Evolutionary conservation across 352 stramenopile species (phyloP).

Genomic region (Pythium periplocum): DNA sequence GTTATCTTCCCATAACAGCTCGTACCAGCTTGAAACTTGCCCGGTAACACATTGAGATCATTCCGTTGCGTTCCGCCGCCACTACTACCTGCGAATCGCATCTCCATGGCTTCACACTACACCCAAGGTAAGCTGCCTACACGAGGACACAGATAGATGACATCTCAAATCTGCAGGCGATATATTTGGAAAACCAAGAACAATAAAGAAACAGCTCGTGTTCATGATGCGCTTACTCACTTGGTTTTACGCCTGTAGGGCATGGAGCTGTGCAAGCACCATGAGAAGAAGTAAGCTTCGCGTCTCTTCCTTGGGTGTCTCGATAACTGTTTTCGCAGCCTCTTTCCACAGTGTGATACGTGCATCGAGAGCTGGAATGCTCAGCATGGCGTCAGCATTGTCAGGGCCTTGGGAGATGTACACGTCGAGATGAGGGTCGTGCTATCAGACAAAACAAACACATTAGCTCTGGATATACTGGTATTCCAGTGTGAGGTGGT

Average conservation of each 20-base stretch:
- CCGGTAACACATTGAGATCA: conserved; percentile 10
- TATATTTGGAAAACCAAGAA: too few relatives aligned
- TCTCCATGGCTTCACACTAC: conserved; percentile 12
- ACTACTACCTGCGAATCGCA: conserved; percentile 9
- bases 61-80: background rate
- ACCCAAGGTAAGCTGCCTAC: background rate
- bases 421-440: conserved; percentile 59
- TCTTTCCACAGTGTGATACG: conserved; percentile 77
- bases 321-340: conserved; percentile 64
- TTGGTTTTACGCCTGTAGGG: background rate
- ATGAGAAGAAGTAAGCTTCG: conserved; percentile 48
- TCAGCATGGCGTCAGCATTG: conserved; percentile 78
- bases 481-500: too few relatives aligned
- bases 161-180: too few relatives aligned
- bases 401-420: conserved; percentile 78
- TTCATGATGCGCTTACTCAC: too few relatives aligned
- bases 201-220: too few relatives aligned
- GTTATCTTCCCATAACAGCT: background rate
- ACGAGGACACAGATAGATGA: too few relatives aligned
- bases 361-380: conserved; percentile 69
- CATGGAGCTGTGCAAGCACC: conserved; percentile 18
- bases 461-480: too few relatives aligned
- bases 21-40: conserved; percentile 24
- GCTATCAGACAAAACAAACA: conserved; percentile 23
- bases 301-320: conserved; percentile 71